Conservation (phyloP, 805 yeast genomes). For the Myxozyma melibiosi region DNA sequence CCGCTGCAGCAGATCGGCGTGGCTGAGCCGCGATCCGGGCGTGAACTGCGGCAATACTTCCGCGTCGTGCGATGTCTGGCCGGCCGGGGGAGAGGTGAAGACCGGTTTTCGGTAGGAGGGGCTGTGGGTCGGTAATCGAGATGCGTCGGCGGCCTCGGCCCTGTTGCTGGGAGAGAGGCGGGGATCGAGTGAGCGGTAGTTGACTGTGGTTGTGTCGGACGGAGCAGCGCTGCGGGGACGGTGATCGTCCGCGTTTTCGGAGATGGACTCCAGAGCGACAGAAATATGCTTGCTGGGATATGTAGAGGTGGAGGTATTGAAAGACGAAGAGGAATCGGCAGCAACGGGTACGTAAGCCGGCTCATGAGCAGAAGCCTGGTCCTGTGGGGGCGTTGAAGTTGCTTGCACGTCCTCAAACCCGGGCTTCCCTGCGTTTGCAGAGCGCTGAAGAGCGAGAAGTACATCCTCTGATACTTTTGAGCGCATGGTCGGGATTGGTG, state of each 20-base stretch:
- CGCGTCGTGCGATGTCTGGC: no score
- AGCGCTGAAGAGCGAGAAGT: neutral
- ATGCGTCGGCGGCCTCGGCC: neutral
- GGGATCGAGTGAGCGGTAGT: neutral
- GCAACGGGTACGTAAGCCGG: no score
- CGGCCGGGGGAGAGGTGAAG: no score
- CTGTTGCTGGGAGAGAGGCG: neutral
- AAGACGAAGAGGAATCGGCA: no score
- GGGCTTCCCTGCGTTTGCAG: slow-evolving; percentile 1
- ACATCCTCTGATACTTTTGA: neutral
- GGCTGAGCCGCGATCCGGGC: neutral
- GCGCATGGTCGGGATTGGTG: neutral
- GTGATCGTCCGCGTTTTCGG: neutral
- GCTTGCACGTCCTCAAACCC: neutral
- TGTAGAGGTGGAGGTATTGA: neutral
- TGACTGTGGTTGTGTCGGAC: neutral
- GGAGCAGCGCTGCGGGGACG: neutral
- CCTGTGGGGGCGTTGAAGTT: neutral
- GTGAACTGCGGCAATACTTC: no score
- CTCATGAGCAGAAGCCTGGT: no score
- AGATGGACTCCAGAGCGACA: slow-evolving; percentile 1
- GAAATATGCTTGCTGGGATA: neutral
- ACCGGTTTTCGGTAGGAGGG: no score
- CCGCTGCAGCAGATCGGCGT: slow-evolving; percentile 23
- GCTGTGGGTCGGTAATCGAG: no score